Percentiles rank a stretch among this genome's conserved stretches.
Conservation (phyloP, 2,329 filamentous ascomycete genomes). For the Botrytis cinerea region DNA sequence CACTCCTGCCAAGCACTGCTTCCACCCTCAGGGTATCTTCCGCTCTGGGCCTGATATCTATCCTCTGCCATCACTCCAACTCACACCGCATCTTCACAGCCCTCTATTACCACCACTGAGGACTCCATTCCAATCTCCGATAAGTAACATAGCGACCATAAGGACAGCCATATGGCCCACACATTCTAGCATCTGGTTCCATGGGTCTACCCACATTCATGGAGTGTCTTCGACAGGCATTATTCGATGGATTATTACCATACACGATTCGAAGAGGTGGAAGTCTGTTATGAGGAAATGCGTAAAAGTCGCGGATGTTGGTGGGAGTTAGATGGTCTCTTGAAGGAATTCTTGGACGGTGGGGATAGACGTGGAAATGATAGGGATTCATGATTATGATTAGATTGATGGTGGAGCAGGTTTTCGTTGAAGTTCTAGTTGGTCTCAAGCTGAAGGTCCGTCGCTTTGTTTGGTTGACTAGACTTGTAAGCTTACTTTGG, state of each 20-base stretch:
- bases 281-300: neutral
- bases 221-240: neutral
- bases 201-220: neutral
- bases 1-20: neutral
- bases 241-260: neutral
- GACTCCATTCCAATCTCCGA: neutral
- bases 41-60: too few species aligned
- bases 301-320: neutral
- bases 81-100: neutral
- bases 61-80: neutral
- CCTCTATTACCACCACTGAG: neutral
- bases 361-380: neutral
- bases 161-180: neutral
- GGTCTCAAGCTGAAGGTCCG: accelerated
- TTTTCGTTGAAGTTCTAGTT: neutral
- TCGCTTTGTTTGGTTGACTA: neutral
- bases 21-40: neutral
- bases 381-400: neutral
- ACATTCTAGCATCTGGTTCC: neutral
- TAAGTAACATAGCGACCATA: neutral
- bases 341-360: neutral
- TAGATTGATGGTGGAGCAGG: neutral
- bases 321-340: neutral
- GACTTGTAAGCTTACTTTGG: neutral
- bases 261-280: neutral